Percentiles rank a stretch among this genome's conserved stretches.
These are phyloP conservation scores for Silene uniflora DNA, from an alignment of 148 eudicot species.

Conservation along the genomic window DNA sequence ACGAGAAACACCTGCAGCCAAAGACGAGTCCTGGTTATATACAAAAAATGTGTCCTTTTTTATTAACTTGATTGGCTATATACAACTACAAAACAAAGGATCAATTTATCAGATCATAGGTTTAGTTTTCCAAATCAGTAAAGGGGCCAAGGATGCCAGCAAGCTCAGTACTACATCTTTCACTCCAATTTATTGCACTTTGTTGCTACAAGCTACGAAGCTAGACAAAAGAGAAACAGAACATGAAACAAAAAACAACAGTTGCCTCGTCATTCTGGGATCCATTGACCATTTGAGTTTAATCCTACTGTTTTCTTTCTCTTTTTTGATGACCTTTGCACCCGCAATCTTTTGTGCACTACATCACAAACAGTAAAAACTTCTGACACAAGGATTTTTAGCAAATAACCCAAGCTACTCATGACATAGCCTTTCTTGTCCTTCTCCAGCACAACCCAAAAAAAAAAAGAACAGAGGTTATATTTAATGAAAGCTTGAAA, in stretches of 20 bases:
- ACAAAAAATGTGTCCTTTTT: not conserved
- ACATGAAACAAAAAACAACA: not conserved
- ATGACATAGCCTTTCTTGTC: not conserved
- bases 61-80: not conserved
- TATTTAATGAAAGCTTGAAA: not conserved
- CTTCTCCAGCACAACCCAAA: not conserved
- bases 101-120: not conserved
- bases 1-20: constrained; percentile 82
- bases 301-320: not conserved
- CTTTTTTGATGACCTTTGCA: not conserved
- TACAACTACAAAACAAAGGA: not conserved
- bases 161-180: not conserved
- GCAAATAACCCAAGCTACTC: not conserved
- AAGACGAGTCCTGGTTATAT: not conserved
- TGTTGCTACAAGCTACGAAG: not conserved
- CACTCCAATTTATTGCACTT: not conserved
- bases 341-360: not conserved
- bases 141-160: not conserved
- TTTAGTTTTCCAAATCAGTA: not conserved
- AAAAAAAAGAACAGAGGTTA: not conserved
- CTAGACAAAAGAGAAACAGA: not conserved
- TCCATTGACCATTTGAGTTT: not conserved
- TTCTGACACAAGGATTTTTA: not conserved
- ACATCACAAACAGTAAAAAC: not conserved
- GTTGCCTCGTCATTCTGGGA: not conserved